These are phyloP conservation scores for Carex cristatella DNA, from an alignment of 176 grass and related monocot genomes.

Conservation along the genomic window DNA sequence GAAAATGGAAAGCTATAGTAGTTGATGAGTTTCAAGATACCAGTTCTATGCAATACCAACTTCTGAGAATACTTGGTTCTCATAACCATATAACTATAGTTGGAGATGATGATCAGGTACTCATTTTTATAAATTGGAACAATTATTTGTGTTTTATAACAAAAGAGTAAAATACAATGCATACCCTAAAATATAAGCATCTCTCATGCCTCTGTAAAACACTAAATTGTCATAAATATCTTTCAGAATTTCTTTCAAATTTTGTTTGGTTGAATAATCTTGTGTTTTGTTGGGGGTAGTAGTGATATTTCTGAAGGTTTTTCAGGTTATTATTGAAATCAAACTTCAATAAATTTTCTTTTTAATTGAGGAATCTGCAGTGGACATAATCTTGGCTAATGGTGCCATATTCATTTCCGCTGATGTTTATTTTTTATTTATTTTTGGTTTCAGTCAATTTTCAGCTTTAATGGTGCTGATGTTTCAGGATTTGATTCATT, in stretches of 20 bases:
- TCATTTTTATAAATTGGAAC: slow-evolving; percentile 7
- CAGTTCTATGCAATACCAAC: slow-evolving; percentile 85
- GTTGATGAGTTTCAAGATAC: slow-evolving; percentile 99
- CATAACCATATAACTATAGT: slow-evolving; percentile 87
- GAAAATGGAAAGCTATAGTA: slow-evolving; percentile 76
- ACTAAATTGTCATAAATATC: not conserved
- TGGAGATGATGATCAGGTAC: slow-evolving; percentile 95
- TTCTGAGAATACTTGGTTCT: slow-evolving; percentile 76
- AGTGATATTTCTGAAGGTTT: not conserved
- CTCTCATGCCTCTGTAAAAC: not conserved
- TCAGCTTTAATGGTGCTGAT: slow-evolving; percentile 97
- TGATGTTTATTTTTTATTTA: slow-evolving; percentile 5
- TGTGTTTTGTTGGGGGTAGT: not conserved
- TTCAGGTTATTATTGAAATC: not conserved
- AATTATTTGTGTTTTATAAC: not conserved
- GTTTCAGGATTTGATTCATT: slow-evolving; percentile 93
- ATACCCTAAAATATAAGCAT: not conserved
- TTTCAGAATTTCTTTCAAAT: not conserved
- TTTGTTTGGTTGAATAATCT: not conserved
- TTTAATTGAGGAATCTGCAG: not conserved
- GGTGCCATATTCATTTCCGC: not conserved
- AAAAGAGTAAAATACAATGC: not conserved
- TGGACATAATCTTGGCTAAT: not conserved
- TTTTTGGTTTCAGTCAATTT: slow-evolving; percentile 73
- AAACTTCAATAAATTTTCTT: no score